phyloP scores from a whole-genome alignment of 108 stramenopile species.

The Cyclotella sp. region DNA sequence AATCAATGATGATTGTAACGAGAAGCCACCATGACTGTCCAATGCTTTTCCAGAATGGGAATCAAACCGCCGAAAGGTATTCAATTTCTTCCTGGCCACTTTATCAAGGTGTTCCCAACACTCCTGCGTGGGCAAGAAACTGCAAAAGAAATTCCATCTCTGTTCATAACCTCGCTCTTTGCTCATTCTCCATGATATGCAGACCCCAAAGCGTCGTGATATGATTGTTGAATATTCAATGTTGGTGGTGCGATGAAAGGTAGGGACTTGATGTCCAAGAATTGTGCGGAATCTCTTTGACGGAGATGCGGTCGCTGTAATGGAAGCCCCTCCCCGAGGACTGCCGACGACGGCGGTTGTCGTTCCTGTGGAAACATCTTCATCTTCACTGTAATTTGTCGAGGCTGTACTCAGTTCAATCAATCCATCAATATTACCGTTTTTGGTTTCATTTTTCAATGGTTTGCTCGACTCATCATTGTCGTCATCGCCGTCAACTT shows the following conservation, averaged over 20 bases:
- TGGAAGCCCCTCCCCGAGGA: constrained; percentile 35
- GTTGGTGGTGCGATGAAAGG: constrained; percentile 41
- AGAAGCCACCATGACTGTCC: neutral
- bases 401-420: constrained; percentile 29
- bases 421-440: neutral
- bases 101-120: constrained; percentile 48
- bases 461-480: constrained; percentile 2
- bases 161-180: constrained; percentile 63
- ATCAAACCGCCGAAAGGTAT: constrained; percentile 8
- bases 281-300: constrained; percentile 40
- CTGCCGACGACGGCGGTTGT: constrained; percentile 39
- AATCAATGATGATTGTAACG: constrained; percentile 9
- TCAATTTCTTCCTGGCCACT: constrained; percentile 14
- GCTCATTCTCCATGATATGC: constrained; percentile 64
- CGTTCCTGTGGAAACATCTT: constrained; percentile 14
- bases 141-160: constrained; percentile 65
- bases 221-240: constrained; percentile 59
- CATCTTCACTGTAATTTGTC: constrained; percentile 4
- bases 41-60: constrained; percentile 14
- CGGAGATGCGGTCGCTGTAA: constrained; percentile 6
- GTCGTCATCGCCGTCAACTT: neutral
- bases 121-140: constrained; percentile 65
- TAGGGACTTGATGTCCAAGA: constrained; percentile 37
- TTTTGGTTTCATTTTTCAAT: constrained; percentile 6
- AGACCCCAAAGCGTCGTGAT: constrained; percentile 71